phyloP scores from a whole-genome alignment of 2,329 filamentous ascomycete species.

The Leptoxyphium fumago region DNA sequence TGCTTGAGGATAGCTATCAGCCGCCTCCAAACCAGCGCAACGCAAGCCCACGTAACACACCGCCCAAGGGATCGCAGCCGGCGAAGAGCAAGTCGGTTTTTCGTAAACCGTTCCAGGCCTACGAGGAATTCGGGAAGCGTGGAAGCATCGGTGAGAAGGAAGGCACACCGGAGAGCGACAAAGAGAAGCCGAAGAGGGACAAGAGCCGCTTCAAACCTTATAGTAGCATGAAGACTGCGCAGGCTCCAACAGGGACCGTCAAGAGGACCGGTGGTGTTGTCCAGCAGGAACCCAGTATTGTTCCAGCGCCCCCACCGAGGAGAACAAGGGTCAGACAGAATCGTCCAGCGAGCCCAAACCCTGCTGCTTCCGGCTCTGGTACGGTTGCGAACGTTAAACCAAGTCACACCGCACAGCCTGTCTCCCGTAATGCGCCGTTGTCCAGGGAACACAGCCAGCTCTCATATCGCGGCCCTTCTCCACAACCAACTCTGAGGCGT shows the following conservation, averaged over 20 bases:
- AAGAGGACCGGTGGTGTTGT: slow-evolving; percentile 7
- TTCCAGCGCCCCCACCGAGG: neutral
- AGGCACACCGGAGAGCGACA: slow-evolving; percentile 15
- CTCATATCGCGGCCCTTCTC: slow-evolving; percentile 9
- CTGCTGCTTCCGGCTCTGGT: neutral
- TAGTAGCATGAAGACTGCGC: slow-evolving; percentile 36
- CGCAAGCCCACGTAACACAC: slow-evolving; percentile 35
- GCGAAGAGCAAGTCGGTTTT: slow-evolving; percentile 41
- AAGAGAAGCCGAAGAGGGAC: slow-evolving; percentile 15
- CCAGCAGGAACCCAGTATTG: neutral
- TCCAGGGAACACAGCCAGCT: neutral
- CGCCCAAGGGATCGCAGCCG: slow-evolving; percentile 37
- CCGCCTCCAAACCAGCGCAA: slow-evolving; percentile 49
- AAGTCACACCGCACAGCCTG: neutral
- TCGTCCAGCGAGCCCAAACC: slow-evolving; percentile 5
- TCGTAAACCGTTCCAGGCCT: slow-evolving; percentile 51
- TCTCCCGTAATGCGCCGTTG: neutral
- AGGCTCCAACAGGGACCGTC: slow-evolving; percentile 19
- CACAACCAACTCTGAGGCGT: slow-evolving; percentile 5
- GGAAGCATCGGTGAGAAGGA: slow-evolving; percentile 18
- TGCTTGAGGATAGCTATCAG: slow-evolving; percentile 72
- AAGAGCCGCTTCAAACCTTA: slow-evolving; percentile 32
- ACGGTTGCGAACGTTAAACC: neutral
- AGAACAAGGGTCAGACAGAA: slow-evolving; percentile 1
- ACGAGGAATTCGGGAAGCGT: slow-evolving; percentile 23